Percentiles rank a stretch among this genome's conserved stretches.
These are phyloP conservation scores for Quercus glauca DNA, from an alignment of 306 rosid species.

Conservation along the genomic window DNA sequence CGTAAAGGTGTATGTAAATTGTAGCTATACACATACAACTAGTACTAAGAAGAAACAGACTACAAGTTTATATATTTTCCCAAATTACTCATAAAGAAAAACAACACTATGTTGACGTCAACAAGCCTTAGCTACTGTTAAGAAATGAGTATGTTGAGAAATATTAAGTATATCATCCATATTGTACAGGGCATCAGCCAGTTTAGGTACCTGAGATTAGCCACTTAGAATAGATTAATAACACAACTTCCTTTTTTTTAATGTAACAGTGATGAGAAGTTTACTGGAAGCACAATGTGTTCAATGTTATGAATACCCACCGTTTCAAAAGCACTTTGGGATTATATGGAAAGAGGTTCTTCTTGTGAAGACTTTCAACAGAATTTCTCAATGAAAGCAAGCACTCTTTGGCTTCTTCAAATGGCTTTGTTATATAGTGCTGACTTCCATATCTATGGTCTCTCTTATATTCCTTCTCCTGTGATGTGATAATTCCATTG, in stretches of 20 bases:
- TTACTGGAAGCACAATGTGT: constrained; percentile 1
- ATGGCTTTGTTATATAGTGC: constrained; percentile 26
- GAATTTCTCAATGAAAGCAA: constrained; percentile 66
- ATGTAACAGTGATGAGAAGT: background rate
- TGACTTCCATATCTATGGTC: constrained; percentile 26
- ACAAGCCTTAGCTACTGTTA: background rate
- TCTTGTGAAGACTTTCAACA: constrained; percentile 68
- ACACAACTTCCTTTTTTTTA: background rate
- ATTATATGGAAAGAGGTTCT: constrained; percentile 82
- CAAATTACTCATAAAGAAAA: background rate
- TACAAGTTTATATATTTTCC: background rate
- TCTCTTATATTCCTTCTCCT: constrained; percentile 24
- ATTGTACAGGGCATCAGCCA: background rate
- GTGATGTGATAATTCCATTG: constrained; percentile 12
- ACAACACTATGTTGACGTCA: background rate
- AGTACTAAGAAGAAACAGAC: background rate
- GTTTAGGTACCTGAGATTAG: background rate
- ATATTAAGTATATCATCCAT: background rate
- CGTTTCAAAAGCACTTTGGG: constrained; percentile 66
- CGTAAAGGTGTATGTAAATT: background rate
- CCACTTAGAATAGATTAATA: background rate
- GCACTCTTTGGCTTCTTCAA: constrained; percentile 59
- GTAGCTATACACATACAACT: background rate
- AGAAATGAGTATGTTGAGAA: background rate
- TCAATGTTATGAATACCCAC: constrained; percentile 30